Evolutionary conservation across 164 flowering plant genomes (phyloP).

Genomic region (Chimonanthus praecox): DNA sequence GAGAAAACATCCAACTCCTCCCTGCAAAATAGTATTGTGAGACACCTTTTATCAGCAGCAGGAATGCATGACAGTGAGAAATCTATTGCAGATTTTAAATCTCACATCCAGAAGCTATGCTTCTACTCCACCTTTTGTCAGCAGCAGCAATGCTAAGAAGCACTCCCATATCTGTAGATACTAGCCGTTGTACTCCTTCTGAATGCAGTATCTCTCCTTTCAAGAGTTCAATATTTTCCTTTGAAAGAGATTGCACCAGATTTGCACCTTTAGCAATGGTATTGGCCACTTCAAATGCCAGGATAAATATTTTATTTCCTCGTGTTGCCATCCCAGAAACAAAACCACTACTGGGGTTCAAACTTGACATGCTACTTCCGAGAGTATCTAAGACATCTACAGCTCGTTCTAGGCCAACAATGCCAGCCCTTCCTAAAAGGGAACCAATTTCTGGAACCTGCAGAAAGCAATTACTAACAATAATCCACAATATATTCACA

Average conservation of each 20-base stretch:
- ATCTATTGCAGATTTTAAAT: background rate
- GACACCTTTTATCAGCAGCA: background rate
- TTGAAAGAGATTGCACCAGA: conserved; percentile 77
- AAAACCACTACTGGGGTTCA: conserved; percentile 59
- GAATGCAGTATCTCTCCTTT: conserved; percentile 71
- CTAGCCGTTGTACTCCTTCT: conserved; percentile 68
- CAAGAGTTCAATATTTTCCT: conserved; percentile 56
- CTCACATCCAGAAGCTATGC: background rate
- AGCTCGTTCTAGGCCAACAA: conserved; percentile 70
- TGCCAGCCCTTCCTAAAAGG: conserved; percentile 77
- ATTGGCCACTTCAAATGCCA: conserved; percentile 91
- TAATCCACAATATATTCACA: background rate
- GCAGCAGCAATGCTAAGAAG: conserved; percentile 78
- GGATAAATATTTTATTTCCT: conserved; percentile 68
- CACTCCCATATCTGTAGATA: conserved; percentile 70
- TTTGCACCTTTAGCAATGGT: conserved; percentile 81
- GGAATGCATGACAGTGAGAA: background rate
- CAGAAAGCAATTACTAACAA: conserved; percentile 1
- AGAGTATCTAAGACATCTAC: conserved; percentile 86
- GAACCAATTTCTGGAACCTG: conserved; percentile 80
- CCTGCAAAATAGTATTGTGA: conserved; percentile 31
- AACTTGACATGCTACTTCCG: conserved; percentile 86
- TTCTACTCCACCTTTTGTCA: conserved; percentile 65
- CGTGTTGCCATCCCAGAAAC: conserved; percentile 58
- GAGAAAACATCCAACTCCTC: conserved; percentile 74